These are phyloP conservation scores for Brassica rapa DNA, from an alignment of 345 rosid species.

Conservation along the genomic window DNA sequence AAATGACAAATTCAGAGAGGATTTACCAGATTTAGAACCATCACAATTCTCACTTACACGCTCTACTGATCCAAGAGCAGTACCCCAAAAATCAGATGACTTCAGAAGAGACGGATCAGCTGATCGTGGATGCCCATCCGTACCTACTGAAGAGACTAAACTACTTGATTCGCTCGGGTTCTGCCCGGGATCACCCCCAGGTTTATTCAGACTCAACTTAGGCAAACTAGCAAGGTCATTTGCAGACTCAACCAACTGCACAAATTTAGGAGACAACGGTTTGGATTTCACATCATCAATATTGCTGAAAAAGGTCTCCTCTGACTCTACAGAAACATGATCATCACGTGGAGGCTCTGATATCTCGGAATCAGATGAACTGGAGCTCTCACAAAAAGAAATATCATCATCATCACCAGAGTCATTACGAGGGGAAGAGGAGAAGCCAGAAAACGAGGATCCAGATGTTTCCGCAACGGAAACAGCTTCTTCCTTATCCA, in stretches of 20 bases:
- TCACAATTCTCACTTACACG: slow-evolving; percentile 31
- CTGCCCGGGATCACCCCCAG: slow-evolving; percentile 33
- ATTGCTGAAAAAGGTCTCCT: slow-evolving; percentile 39
- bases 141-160: slow-evolving; percentile 29
- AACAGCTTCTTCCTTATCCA: slow-evolving; percentile 49
- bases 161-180: slow-evolving; percentile 37
- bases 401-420: slow-evolving; percentile 72
- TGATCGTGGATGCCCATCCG: slow-evolving; percentile 29
- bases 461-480: slow-evolving; percentile 56
- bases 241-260: slow-evolving; percentile 63
- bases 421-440: slow-evolving; percentile 55
- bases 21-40: slow-evolving; percentile 38
- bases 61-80: slow-evolving; percentile 45
- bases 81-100: slow-evolving; percentile 66
- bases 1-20: slow-evolving; percentile 53
- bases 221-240: slow-evolving; percentile 43
- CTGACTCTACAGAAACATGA: slow-evolving; percentile 43
- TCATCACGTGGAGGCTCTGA: slow-evolving; percentile 44
- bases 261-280: slow-evolving; percentile 69
- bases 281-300: slow-evolving; percentile 46
- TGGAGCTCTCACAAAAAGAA: slow-evolving; percentile 63
- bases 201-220: slow-evolving; percentile 39
- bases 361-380: slow-evolving; percentile 65
- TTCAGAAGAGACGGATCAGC: slow-evolving; percentile 34
- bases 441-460: slow-evolving; percentile 76